These are phyloP conservation scores for Carex myosuroides DNA, from an alignment of 176 grass and related monocot genomes.

Conservation along the genomic window DNA sequence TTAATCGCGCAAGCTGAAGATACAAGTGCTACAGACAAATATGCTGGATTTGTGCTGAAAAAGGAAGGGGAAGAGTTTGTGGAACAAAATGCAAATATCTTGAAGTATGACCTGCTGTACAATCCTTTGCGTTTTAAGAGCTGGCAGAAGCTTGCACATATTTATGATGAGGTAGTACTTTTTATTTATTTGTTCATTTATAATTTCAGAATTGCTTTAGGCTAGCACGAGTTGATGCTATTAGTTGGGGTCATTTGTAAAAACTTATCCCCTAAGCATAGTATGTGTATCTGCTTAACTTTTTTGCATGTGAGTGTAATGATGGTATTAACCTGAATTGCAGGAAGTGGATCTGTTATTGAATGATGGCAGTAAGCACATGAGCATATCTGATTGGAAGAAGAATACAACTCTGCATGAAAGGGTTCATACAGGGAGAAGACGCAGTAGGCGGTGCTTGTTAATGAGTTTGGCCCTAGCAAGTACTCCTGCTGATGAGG, in stretches of 20 bases:
- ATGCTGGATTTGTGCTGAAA: constrained; percentile 94
- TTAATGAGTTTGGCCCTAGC: constrained; percentile 73
- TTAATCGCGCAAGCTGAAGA: constrained; percentile 86
- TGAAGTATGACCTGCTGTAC: constrained; percentile 95
- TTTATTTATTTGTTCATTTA: not conserved
- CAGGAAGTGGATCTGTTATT: constrained; percentile 95
- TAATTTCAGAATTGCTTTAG: not conserved
- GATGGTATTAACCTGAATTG: constrained; percentile 17
- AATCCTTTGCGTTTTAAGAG: constrained; percentile 82
- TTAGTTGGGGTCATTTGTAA: not conserved
- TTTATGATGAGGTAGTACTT: constrained; percentile 81
- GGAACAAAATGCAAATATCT: constrained; percentile 84
- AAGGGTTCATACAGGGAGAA: constrained; percentile 86
- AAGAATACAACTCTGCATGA: constrained; percentile 59
- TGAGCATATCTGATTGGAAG: constrained; percentile 87
- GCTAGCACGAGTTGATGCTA: not conserved
- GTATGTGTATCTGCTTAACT: constrained; percentile 20
- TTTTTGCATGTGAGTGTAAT: not conserved
- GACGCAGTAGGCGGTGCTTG: constrained; percentile 72
- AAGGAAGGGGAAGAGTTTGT: constrained; percentile 98
- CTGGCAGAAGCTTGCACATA: constrained; percentile 90
- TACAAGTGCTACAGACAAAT: constrained; percentile 86
- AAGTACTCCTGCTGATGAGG: constrained; percentile 49
- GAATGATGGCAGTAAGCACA: constrained; percentile 98
- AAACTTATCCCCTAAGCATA: not conserved